Conservation (phyloP, 2,329 filamentous ascomycete species). For the Colletotrichum sp. region DNA sequence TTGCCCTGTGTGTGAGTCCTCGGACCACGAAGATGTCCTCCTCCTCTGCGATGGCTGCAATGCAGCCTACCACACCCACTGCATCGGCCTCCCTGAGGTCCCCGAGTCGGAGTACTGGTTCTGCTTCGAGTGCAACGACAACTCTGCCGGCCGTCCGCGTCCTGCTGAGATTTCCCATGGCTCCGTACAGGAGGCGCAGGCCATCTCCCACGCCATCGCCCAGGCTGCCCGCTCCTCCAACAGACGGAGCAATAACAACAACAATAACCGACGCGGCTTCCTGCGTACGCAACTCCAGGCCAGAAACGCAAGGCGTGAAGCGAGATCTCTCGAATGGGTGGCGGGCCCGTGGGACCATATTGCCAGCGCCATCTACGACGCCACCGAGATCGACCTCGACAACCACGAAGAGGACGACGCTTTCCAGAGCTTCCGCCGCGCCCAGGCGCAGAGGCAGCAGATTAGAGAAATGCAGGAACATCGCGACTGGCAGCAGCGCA, state of each 20-base stretch:
- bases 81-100: conserved; percentile 79
- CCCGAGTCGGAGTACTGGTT: conserved; percentile 81
- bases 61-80: conserved; percentile 89
- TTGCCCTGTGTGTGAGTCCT: conserved; percentile 83
- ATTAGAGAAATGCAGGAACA: conserved; percentile 57
- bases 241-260: background rate
- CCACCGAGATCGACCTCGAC: conserved; percentile 77
- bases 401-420: conserved; percentile 80
- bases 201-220: background rate
- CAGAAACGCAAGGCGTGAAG: conserved; percentile 60
- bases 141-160: conserved; percentile 33
- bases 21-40: conserved; percentile 82
- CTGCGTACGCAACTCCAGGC: conserved; percentile 63
- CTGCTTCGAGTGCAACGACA: conserved; percentile 78
- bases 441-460: conserved; percentile 54
- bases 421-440: conserved; percentile 56
- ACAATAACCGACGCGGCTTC: conserved; percentile 36
- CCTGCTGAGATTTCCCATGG: conserved; percentile 1
- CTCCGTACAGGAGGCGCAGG: background rate
- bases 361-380: conserved; percentile 66
- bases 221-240: conserved; percentile 5
- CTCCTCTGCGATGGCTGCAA: conserved; percentile 93
- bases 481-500: conserved; percentile 81
- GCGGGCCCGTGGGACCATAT: conserved; percentile 75
- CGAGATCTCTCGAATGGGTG: conserved; percentile 85